Base-by-base conservation (phyloP, 441 rosid species). In the Erodium trifolium region DNA sequence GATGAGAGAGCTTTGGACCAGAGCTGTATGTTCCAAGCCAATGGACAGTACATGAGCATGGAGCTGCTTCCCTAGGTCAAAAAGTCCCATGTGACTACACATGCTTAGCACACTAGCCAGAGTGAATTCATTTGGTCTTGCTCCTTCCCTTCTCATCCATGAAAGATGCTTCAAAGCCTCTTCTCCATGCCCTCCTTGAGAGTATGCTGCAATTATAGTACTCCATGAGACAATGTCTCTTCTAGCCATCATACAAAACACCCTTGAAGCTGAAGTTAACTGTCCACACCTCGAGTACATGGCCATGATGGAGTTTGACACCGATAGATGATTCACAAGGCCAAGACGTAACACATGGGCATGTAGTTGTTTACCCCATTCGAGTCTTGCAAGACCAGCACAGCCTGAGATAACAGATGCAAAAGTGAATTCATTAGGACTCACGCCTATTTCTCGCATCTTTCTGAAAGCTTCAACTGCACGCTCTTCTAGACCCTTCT, bases 171-270 rank as follows among this genome's bases (percentile, higher is more conserved):
- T 71, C 68, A 89, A 89, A 75, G 87, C 82, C 80, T 92, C 91
- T 73, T 82, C 84, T 12, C 71, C 86, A 65, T 34, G 73, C 64
- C 96, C 93, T 65, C 77, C 92, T 78, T 87, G 93, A 75, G 86
- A 81, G 79, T 85, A 88, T 41, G 84, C 92, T 63, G 82, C 82
- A 63, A 91, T 88, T 37, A 91, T 86, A 5, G 97, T 87, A 78
- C 90, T 93, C 98, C 99, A 93, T 0, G 99, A 88, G 77, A 93
- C 72, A 74, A 85, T 82, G 74, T 93, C 97, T 73, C 80, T 88
- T 70, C 51, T 69, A 13, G 63, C 70, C 87, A 91, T 78, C 68
- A 82, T 89, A 55, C 72, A 79, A 77, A 93, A 91, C 68, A 86
- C 73, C 69, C 69, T 68, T 17, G 87, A 81, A 76, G 93, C 86